Base-by-base conservation (phyloP, 352 stramenopile species). In the Phytopythium ostracodes region DNA sequence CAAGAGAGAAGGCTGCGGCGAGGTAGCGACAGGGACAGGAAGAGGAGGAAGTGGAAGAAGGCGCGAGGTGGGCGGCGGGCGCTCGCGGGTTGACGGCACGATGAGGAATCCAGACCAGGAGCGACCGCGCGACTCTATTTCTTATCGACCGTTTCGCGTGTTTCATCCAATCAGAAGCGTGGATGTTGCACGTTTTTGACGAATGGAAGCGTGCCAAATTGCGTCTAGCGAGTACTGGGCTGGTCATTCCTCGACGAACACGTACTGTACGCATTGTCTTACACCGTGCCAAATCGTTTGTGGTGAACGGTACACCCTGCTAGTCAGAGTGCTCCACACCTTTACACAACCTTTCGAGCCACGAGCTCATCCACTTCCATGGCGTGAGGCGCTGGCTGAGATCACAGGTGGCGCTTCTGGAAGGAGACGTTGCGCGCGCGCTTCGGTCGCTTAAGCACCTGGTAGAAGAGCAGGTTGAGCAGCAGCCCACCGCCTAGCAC, bases 391-490 rank as follows among this genome's bases (percentile, higher is more conserved):
- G n/a, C n/a, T n/a, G n/a, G n/a, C 12, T 18, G 40, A 5, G 15
- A 18, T 57, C 64, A 73, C 52, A 75, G 43, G 59, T 75, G 63
- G 38, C 81, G 76, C 52, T 76, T 76, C 31, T 76, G 72, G 63
- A 88, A 90, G 15, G 79, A 84, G 40, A 90, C 81, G 22, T 67
- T 65, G 11, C 71, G 72, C n/a, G 79, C 77, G 56, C 73, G 76
- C 63, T 84, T 80, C 12, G 82, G 82, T 7, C 81, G 77, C 72
- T 89, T 92, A 53, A 92, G 79, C 50, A 78, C 75, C 65, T 91
- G 81, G 63, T 70, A 87, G 60, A 92, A 82, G 56, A 89, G 61
- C 56, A 89, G 38, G 47, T 89, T 89, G 40, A 81, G 68, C 31
- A 77, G 73, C 36, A 83, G 56, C 24, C 80, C 68, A 59, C 65